phyloP scores from a whole-genome alignment of 306 rosid genomes.

The Fagus crenata region DNA sequence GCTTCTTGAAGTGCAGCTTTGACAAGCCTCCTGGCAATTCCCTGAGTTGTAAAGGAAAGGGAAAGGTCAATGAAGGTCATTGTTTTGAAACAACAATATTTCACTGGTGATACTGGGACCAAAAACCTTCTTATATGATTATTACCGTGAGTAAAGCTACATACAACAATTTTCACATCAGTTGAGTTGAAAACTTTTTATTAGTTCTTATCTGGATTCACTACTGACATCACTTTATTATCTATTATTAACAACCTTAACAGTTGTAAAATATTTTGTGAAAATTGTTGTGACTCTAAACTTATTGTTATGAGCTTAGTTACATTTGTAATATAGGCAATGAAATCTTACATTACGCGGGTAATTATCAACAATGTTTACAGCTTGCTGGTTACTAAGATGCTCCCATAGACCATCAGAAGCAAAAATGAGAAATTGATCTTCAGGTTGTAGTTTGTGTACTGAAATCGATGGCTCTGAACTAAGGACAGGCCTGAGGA shows the following conservation, averaged over 20 bases:
- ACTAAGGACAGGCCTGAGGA: slow-evolving; percentile 66
- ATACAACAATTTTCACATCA: too few relatives aligned
- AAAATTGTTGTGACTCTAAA: too few relatives aligned
- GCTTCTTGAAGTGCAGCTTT: slow-evolving; percentile 81
- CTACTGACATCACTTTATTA: too few relatives aligned
- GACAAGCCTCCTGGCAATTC: slow-evolving; percentile 63
- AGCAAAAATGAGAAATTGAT: slow-evolving; percentile 75
- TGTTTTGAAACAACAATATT: neutral
- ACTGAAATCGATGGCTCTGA: slow-evolving; percentile 60
- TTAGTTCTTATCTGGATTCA: too few relatives aligned
- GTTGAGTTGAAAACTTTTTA: too few relatives aligned
- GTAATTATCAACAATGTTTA: slow-evolving; percentile 59
- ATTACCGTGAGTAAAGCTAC: neutral
- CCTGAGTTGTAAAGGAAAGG: slow-evolving; percentile 38
- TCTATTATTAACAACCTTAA: too few relatives aligned
- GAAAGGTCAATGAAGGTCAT: neutral
- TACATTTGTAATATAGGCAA: neutral
- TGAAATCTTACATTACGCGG: slow-evolving; percentile 54
- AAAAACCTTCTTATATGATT: neutral
- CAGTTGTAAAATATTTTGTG: too few relatives aligned
- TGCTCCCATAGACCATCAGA: slow-evolving; percentile 96
- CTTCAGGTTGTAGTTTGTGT: slow-evolving; percentile 57
- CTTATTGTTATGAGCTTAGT: neutral
- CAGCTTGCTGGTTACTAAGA: slow-evolving; percentile 72
- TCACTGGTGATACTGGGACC: too few relatives aligned